A percentile compares a stretch with the other conserved stretches of the same genome.
Evolutionary conservation across 352 stramenopile genomes (phyloP).

Genomic region (Pythium grandisporangium): DNA sequence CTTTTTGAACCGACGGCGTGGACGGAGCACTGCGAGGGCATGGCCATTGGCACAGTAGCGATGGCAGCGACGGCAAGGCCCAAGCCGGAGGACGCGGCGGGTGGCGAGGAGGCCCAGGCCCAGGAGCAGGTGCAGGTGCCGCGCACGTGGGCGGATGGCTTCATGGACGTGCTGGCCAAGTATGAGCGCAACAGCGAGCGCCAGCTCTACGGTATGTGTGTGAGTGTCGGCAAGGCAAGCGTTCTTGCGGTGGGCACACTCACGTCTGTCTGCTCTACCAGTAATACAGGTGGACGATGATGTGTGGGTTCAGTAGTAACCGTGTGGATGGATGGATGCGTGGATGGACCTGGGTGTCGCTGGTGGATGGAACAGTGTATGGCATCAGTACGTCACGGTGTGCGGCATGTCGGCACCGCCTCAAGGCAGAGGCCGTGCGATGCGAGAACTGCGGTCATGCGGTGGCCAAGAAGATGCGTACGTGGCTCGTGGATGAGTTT

Average conservation of each 20-base stretch:
- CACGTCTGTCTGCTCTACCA: too few relatives aligned
- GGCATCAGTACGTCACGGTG: conserved; percentile 47
- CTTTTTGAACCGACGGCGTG: too few relatives aligned
- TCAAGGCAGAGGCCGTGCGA: conserved; percentile 17
- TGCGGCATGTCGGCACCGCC: conserved; percentile 26
- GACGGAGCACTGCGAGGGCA: too few relatives aligned
- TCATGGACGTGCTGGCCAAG: conserved; percentile 20
- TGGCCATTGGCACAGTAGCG: too few relatives aligned
- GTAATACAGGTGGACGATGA: too few relatives aligned
- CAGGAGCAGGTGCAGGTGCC: neutral
- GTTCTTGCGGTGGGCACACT: too few relatives aligned
- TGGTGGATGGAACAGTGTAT: conserved; percentile 26
- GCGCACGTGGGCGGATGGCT: conserved; percentile 5
- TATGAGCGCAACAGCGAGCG: conserved; percentile 40
- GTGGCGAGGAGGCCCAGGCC: neutral
- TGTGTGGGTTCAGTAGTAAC: too few relatives aligned
- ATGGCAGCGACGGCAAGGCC: neutral
- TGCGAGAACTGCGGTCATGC: conserved; percentile 36
- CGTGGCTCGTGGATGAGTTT: neutral
- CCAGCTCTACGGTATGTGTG: conserved; percentile 37
- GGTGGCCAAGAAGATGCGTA: conserved; percentile 10
- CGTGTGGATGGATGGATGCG: too few relatives aligned
- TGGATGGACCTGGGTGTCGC: neutral
- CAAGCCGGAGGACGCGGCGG: neutral
- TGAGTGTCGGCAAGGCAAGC: too few relatives aligned